These are phyloP conservation scores for Fraxinus latifolia DNA, from an alignment of 305 asterid species.

Conservation along the genomic window DNA sequence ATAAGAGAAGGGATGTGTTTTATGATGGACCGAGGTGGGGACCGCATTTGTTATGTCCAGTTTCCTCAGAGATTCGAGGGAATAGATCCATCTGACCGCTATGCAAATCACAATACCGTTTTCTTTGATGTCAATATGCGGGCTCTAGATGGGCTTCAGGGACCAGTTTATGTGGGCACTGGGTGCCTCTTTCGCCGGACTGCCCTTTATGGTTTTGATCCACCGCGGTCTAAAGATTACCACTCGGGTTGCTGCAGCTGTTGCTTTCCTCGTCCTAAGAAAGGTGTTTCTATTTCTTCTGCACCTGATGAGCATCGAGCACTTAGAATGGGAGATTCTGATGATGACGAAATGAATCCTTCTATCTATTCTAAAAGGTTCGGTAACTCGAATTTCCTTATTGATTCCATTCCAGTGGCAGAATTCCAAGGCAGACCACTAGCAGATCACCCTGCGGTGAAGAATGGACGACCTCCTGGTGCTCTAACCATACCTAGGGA, in stretches of 20 bases:
- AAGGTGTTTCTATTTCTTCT: neutral
- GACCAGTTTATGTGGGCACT: neutral
- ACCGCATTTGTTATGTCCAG: neutral
- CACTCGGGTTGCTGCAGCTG: neutral
- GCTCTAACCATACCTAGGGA: neutral
- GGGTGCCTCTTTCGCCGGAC: constrained; percentile 1
- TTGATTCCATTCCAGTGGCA: neutral
- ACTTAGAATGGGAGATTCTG: neutral
- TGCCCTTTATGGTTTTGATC: neutral
- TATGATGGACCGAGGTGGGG: neutral
- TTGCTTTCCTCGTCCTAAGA: neutral
- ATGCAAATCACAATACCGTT: neutral
- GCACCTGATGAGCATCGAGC: neutral
- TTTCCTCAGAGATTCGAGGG: neutral
- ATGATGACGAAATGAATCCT: neutral
- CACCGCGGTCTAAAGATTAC: neutral
- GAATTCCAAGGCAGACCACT: neutral
- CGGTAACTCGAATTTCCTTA: neutral
- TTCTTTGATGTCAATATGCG: neutral
- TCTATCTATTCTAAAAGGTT: neutral
- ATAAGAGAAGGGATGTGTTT: neutral
- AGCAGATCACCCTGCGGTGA: neutral
- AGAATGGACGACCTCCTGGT: neutral
- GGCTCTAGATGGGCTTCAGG: neutral
- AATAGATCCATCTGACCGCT: neutral